phyloP scores from a whole-genome alignment of 345 rosid species.

The Garcia nutans region DNA sequence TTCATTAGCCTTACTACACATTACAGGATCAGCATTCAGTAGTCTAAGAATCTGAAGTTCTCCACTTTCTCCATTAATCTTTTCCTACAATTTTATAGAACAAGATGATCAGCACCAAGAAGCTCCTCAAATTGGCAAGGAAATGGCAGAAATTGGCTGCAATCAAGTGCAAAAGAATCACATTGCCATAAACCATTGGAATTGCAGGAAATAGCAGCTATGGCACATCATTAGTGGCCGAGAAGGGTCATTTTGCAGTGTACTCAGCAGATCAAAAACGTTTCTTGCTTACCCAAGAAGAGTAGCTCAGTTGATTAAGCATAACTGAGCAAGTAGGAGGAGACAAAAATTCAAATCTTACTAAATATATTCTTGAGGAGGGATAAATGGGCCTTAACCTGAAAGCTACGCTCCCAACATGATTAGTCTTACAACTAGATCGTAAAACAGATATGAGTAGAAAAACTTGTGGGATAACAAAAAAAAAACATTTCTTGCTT shows the following conservation, averaged over 20 bases:
- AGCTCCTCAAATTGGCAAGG: constrained; percentile 12
- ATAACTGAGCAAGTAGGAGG: too few relatives aligned
- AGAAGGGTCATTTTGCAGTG: constrained; percentile 8
- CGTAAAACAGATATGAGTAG: too few relatives aligned
- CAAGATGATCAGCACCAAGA: constrained; percentile 19
- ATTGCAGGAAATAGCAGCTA: background rate
- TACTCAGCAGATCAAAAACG: constrained; percentile 3
- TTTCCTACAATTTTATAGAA: background rate
- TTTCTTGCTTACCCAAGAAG: too few relatives aligned
- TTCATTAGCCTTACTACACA: background rate
- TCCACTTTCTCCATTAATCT: background rate
- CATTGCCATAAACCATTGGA: background rate
- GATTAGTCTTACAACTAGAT: too few relatives aligned
- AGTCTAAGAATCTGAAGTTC: background rate
- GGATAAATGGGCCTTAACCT: too few relatives aligned
- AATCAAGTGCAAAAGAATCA: background rate
- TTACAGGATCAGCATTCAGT: background rate
- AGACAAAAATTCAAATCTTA: too few relatives aligned
- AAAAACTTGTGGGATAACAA: too few relatives aligned
- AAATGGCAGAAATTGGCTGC: constrained; percentile 16
- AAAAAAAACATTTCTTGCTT: too few relatives aligned
- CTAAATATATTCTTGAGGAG: too few relatives aligned
- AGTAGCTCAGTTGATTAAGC: too few relatives aligned
- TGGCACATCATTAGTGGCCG: constrained; percentile 9
- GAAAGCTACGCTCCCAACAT: too few relatives aligned